phyloP scores from a whole-genome alignment of 495 filamentous ascomycete genomes.

The Filosporella fistucella region DNA sequence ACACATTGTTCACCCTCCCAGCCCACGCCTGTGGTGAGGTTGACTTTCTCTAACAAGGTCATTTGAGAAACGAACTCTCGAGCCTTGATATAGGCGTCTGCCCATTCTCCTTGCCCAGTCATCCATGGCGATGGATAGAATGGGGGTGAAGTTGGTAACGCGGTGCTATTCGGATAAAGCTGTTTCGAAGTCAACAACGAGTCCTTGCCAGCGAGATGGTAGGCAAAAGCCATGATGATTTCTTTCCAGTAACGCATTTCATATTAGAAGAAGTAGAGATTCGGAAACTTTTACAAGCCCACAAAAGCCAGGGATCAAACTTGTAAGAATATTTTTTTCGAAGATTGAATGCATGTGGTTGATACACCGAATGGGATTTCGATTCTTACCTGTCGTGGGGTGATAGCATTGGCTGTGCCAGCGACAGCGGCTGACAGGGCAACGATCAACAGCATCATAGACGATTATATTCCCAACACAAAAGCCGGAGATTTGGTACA shows the following conservation, averaged over 20 bases:
- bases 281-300: no score
- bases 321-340: no score
- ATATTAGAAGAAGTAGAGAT: not conserved
- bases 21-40: constrained; percentile 65
- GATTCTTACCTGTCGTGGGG: no score
- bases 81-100: constrained; percentile 70
- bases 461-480: no score
- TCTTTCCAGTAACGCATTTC: not conserved
- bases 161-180: constrained; percentile 2
- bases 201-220: not conserved
- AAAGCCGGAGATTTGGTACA: no score
- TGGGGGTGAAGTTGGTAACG: constrained; percentile 39
- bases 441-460: not conserved
- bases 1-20: constrained; percentile 21
- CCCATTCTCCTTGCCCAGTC: constrained; percentile 67
- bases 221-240: constrained; percentile 2
- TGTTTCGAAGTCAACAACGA: not conserved
- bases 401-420: not conserved
- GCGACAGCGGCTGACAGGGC: not conserved
- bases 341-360: no score
- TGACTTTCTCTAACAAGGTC: constrained; percentile 87
- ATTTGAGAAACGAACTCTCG: constrained; percentile 76
- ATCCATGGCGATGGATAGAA: constrained; percentile 85
- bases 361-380: no score
- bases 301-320: no score